phyloP scores from a whole-genome alignment of 331 rosid species.

The Rhamnella rubrinervis region DNA sequence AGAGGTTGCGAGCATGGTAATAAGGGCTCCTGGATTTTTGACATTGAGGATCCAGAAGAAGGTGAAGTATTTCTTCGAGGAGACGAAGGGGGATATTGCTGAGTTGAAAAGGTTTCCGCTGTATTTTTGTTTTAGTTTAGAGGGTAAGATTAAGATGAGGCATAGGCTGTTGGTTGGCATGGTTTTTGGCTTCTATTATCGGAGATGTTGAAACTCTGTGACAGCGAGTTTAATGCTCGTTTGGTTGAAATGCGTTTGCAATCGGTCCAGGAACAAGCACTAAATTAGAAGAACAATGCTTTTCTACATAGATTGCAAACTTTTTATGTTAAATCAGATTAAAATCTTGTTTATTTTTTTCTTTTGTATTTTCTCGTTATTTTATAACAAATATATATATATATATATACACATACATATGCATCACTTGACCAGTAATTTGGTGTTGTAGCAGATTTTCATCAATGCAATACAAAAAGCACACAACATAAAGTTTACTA shows the following conservation, averaged over 20 bases:
- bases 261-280: conserved; percentile 12
- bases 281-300: too few relatives aligned
- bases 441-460: too few relatives aligned
- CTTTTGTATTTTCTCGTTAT: too few relatives aligned
- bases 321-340: too few relatives aligned
- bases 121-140: conserved; percentile 79
- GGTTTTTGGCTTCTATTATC: conserved; percentile 52
- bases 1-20: conserved; percentile 60
- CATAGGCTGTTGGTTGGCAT: conserved; percentile 39
- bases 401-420: too few relatives aligned
- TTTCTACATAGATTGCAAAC: too few relatives aligned
- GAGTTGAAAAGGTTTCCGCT: conserved; percentile 72
- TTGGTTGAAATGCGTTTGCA: conserved; percentile 47
- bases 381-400: too few relatives aligned
- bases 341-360: too few relatives aligned
- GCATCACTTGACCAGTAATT: too few relatives aligned
- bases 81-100: conserved; percentile 55
- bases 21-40: conserved; percentile 74
- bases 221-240: conserved; percentile 55
- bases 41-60: conserved; percentile 55
- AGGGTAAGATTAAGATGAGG: conserved; percentile 63
- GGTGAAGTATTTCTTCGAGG: conserved; percentile 52
- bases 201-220: conserved; percentile 62
- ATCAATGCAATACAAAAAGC: too few relatives aligned
- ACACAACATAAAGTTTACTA: too few relatives aligned